Evolutionary conservation across 164 flowering plant genomes (phyloP).

Genomic region (Magnolia kwangsiensis): DNA sequence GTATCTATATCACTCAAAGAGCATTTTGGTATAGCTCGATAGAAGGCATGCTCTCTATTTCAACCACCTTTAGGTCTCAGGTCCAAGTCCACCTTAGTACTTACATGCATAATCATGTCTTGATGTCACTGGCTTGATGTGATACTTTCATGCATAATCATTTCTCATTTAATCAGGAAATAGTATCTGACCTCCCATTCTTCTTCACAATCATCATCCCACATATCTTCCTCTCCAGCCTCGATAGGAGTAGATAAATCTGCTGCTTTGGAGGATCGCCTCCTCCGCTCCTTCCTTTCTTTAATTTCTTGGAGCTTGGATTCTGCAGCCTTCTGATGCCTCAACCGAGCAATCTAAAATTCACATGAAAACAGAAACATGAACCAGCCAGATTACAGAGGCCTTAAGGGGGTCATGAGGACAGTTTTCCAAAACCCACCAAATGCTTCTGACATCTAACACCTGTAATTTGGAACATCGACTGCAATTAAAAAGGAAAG

Average conservation of each 20-base stretch:
- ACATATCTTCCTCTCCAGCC: conserved; percentile 74
- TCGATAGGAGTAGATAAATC: conserved; percentile 80
- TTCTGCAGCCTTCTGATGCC: conserved; percentile 82
- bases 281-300: conserved; percentile 84
- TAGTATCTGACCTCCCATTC: conserved; percentile 77
- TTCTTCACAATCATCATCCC: conserved; percentile 93
- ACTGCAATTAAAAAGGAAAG: not conserved
- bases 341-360: conserved; percentile 78
- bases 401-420: too few relatives aligned
- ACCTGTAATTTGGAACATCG: not conserved
- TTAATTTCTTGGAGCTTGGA: conserved; percentile 74
- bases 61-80: too few relatives aligned
- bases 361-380: conserved; percentile 4
- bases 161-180: too few relatives aligned
- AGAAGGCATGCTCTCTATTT: too few relatives aligned
- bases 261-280: conserved; percentile 80
- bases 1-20: too few relatives aligned
- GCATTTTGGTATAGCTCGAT: too few relatives aligned
- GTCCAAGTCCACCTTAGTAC: too few relatives aligned
- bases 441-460: not conserved
- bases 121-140: too few relatives aligned
- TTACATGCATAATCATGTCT: too few relatives aligned
- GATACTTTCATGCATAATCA: too few relatives aligned
- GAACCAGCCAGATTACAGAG: not conserved
- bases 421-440: not conserved